Percentiles rank a stretch among this genome's conserved stretches.
Conservation (phyloP, 768 basidiomycete species). For the Phaeotremella fagi region DNA sequence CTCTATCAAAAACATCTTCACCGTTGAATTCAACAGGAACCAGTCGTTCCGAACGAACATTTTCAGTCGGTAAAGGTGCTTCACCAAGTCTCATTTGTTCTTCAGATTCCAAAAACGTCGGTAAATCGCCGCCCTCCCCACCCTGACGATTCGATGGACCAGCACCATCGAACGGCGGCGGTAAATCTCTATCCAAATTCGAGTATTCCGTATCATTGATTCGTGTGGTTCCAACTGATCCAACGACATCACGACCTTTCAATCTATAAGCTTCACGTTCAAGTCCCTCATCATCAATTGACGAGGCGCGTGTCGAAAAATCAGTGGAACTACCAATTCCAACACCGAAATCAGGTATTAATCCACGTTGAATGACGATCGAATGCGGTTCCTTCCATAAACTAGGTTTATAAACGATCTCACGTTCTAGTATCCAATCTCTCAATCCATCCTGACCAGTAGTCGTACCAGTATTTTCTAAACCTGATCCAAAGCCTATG, state of each 20-base stretch:
- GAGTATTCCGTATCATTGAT: not conserved
- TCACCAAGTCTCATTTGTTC: conserved; percentile 31
- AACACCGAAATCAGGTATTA: conserved; percentile 10
- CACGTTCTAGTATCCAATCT: conserved; percentile 23
- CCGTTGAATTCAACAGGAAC: conserved; percentile 13
- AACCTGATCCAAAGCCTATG: conserved; percentile 59
- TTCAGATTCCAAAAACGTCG: conserved; percentile 33
- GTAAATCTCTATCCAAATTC: conserved; percentile 16
- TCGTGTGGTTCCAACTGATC: conserved; percentile 33
- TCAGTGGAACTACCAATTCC: not conserved
- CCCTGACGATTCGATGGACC: conserved; percentile 5
- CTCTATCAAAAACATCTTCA: conserved; percentile 11
- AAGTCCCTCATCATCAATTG: conserved; percentile 28
- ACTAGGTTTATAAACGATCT: conserved; percentile 23
- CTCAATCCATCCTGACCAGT: not conserved
- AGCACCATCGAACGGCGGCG: conserved; percentile 36
- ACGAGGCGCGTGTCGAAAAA: not conserved
- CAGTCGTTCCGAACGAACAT: conserved; percentile 11
- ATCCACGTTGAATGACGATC: conserved; percentile 23
- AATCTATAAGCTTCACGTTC: conserved; percentile 37
- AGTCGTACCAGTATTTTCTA: conserved; percentile 1
- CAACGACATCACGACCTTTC: conserved; percentile 45
- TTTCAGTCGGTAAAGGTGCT: conserved; percentile 7
- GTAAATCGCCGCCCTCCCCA: conserved; percentile 10
- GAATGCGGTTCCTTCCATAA: conserved; percentile 27